Percentiles rank a stretch among this genome's conserved stretches.
Conservation (phyloP, 1,284 basidiomycete genomes). For the Irpex sp. region DNA sequence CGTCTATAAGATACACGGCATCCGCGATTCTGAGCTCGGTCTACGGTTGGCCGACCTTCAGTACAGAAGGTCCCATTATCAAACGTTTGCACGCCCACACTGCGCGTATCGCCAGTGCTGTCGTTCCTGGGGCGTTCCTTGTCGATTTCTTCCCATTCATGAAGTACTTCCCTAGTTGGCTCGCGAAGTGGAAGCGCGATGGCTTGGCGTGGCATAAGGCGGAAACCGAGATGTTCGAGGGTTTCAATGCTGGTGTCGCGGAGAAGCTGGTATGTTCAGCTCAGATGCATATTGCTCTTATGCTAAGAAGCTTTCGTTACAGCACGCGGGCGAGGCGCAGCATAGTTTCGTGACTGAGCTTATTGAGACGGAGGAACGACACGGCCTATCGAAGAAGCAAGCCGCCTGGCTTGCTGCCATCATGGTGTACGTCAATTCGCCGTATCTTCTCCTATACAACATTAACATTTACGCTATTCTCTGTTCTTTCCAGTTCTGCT, state of each 20-base stretch:
- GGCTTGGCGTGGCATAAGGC: neutral
- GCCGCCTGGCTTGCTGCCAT: neutral
- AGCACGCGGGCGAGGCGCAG: neutral
- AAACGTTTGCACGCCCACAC: neutral
- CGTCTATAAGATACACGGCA: neutral
- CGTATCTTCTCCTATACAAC: neutral
- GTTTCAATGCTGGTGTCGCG: neutral
- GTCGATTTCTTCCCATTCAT: conserved; percentile 9
- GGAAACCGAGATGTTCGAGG: neutral
- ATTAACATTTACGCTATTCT: neutral
- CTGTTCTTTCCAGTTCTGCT: neutral
- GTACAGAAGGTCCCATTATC: neutral
- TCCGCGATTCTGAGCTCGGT: neutral
- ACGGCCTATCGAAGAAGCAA: neutral
- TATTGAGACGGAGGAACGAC: neutral
- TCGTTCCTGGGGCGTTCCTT: conserved; percentile 7
- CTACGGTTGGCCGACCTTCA: neutral
- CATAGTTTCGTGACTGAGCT: neutral
- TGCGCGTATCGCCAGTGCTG: neutral
- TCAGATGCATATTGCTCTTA: neutral
- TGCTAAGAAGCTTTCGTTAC: neutral
- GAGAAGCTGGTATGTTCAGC: neutral
- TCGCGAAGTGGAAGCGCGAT: neutral
- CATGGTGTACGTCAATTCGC: neutral
- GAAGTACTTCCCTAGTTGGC: neutral